Percentiles rank a stretch among this genome's conserved stretches.
These are phyloP conservation scores for Grosmannia huntii DNA, from an alignment of 2,329 filamentous ascomycete genomes.

Conservation along the genomic window DNA sequence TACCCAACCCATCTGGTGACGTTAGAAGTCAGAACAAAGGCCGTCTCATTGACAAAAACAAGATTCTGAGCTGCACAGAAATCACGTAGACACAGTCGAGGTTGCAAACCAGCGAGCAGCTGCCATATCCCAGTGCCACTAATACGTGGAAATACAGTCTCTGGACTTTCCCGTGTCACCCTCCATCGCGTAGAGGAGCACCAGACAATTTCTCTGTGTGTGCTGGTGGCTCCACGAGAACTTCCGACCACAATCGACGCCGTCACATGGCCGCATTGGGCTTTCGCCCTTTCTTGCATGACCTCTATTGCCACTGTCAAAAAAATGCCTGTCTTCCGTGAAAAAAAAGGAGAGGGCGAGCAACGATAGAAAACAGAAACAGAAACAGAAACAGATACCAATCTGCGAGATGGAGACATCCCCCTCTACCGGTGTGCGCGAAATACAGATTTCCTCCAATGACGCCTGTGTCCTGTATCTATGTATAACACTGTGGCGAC, in stretches of 20 bases:
- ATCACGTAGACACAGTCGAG: too few species aligned
- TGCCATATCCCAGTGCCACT: too few species aligned
- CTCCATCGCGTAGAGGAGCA: neutral
- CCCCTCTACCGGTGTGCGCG: neutral
- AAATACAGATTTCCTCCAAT: neutral
- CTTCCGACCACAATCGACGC: neutral
- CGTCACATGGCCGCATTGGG: neutral
- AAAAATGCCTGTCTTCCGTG: neutral
- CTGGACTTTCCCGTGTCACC: neutral
- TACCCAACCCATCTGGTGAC: neutral
- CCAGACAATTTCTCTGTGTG: neutral
- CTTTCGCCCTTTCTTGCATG: neutral
- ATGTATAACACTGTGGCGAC: neutral
- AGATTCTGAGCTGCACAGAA: neutral
- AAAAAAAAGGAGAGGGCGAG: neutral
- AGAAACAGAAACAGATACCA: too few species aligned
- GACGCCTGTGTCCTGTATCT: neutral
- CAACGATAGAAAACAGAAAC: neutral
- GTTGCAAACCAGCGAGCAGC: too few species aligned
- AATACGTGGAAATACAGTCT: neutral
- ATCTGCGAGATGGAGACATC: neutral
- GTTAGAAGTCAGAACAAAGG: too few species aligned
- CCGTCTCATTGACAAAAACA: too few species aligned
- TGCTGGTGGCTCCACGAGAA: neutral
- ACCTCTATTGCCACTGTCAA: neutral